A percentile compares a stretch with the other conserved stretches of the same genome.
phyloP scores from a whole-genome alignment of 345 rosid species.

The Hypericum perforatum region DNA sequence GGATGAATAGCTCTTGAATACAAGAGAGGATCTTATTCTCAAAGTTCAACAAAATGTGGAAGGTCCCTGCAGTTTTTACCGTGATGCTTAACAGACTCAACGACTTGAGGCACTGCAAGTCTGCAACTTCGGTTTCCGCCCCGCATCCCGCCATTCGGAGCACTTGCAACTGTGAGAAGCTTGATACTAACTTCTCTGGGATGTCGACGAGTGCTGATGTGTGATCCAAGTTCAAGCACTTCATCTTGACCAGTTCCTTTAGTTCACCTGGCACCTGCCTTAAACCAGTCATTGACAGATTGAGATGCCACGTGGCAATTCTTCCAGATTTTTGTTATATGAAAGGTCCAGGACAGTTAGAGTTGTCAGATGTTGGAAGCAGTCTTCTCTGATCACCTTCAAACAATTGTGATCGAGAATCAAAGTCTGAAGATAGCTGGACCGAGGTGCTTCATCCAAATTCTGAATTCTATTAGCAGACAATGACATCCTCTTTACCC shows the following conservation, averaged over 20 bases:
- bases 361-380: background rate
- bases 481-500: slow-evolving; percentile 7
- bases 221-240: background rate
- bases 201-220: no score
- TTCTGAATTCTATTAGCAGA: background rate
- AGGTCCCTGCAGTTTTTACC: background rate
- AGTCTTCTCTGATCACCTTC: background rate
- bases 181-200: no score
- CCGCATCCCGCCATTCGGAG: no score
- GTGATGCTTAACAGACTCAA: background rate
- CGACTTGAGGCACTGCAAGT: no score
- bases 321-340: background rate
- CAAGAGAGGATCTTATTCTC: background rate
- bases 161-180: no score
- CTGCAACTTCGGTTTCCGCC: no score
- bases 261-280: background rate
- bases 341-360: slow-evolving; percentile 8
- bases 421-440: slow-evolving; percentile 5
- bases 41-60: background rate
- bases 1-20: background rate
- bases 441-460: background rate
- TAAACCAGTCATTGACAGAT: background rate
- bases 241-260: background rate
- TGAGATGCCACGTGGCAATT: slow-evolving; percentile 2
- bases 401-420: background rate